These are phyloP conservation scores for Verbascum thapsus DNA, from an alignment of 257 asterid genomes.

Conservation along the genomic window DNA sequence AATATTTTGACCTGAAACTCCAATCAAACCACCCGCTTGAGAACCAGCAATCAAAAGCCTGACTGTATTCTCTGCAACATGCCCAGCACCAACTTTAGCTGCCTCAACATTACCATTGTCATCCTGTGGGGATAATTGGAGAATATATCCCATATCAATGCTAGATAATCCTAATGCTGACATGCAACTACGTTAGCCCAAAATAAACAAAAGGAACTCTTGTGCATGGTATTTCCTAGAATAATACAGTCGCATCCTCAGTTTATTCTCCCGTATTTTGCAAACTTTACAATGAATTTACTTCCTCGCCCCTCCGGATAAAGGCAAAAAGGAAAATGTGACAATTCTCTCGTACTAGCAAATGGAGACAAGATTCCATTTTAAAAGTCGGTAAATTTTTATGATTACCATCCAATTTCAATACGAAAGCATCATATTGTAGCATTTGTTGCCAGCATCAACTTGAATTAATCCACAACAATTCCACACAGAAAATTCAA, in stretches of 20 bases:
- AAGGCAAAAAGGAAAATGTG: background rate
- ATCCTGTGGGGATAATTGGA: constrained; percentile 46
- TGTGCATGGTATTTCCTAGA: constrained; percentile 3
- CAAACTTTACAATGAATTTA: background rate
- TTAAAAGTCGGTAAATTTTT: background rate
- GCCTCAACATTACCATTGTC: constrained; percentile 66
- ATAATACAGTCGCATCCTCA: background rate
- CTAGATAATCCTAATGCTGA: background rate
- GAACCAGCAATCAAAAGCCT: constrained; percentile 91
- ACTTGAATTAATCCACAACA: background rate
- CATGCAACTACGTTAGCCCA: constrained; percentile 19
- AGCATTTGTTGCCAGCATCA: background rate
- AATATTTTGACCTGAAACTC: constrained; percentile 90
- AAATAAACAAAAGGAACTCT: constrained; percentile 9
- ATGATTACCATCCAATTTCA: too few relatives aligned
- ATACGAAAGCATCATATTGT: too few relatives aligned
- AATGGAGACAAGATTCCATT: background rate
- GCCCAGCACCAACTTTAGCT: constrained; percentile 69
- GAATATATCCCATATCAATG: constrained; percentile 16
- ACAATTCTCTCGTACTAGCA: background rate
- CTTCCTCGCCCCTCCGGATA: background rate
- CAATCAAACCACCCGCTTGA: constrained; percentile 96
- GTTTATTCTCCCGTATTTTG: constrained; percentile 4
- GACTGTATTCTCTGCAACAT: constrained; percentile 82
- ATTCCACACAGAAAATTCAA: background rate